These are phyloP conservation scores for Fusarium metavorans DNA, from an alignment of 2,329 filamentous ascomycete species.

Conservation along the genomic window DNA sequence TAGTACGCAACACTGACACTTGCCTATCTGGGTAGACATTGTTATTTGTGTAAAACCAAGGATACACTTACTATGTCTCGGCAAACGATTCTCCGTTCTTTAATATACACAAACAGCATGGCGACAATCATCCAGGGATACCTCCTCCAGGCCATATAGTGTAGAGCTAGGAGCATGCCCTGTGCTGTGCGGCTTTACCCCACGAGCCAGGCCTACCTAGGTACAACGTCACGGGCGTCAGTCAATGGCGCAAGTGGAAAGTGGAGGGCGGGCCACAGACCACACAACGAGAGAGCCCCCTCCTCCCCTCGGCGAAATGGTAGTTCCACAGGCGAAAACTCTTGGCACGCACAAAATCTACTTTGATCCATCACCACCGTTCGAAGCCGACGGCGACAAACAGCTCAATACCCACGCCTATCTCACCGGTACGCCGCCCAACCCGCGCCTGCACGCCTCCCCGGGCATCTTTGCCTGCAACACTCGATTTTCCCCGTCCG, in stretches of 20 bases:
- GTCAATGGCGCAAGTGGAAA: slow-evolving; percentile 32
- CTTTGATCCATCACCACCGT: slow-evolving; percentile 52
- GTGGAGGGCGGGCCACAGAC: slow-evolving; percentile 21
- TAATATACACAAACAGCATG: background rate
- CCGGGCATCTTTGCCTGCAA: slow-evolving; percentile 15
- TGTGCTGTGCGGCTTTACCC: slow-evolving; percentile 35
- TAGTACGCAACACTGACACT: background rate
- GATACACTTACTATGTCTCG: background rate
- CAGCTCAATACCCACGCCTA: slow-evolving; percentile 51
- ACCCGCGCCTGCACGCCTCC: slow-evolving; percentile 32
- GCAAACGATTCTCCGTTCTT: background rate
- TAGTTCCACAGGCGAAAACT: slow-evolving; percentile 57
- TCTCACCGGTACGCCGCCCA: slow-evolving; percentile 50
- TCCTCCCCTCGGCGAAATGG: slow-evolving; percentile 49
- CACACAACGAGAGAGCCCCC: slow-evolving; percentile 31
- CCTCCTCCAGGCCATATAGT: background rate
- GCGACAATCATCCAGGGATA: background rate
- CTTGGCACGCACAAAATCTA: slow-evolving; percentile 61
- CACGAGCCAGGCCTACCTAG: slow-evolving; percentile 17
- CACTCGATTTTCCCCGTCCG: slow-evolving; percentile 36
- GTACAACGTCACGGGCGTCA: slow-evolving; percentile 33
- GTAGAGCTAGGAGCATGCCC: slow-evolving; percentile 9
- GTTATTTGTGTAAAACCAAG: background rate
- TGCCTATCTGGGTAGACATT: background rate
- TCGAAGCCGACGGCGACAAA: slow-evolving; percentile 51